Conservation (phyloP, 257 asterid genomes). For the Forsythia viridissima region DNA sequence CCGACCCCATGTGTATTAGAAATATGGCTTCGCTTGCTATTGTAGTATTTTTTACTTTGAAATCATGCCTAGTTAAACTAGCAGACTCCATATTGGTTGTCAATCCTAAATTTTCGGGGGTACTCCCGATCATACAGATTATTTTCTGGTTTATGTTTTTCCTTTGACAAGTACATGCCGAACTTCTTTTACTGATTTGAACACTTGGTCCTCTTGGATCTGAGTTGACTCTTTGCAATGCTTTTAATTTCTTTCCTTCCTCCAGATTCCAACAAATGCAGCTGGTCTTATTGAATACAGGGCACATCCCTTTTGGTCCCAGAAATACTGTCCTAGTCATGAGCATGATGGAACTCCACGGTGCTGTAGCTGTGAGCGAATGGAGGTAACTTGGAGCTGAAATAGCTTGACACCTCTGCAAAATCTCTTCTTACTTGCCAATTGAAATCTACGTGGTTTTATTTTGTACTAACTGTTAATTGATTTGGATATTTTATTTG, state of each 20-base stretch:
- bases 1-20: neutral
- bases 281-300: slow-evolving; percentile 92
- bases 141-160: neutral
- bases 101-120: neutral
- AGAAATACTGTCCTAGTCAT: slow-evolving; percentile 94
- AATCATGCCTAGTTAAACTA: neutral
- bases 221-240: slow-evolving; percentile 22
- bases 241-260: slow-evolving; percentile 20
- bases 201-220: neutral
- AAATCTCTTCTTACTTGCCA: neutral
- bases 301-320: slow-evolving; percentile 98
- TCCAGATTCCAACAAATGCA: slow-evolving; percentile 90
- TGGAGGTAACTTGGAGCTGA: slow-evolving; percentile 60
- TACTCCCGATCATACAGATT: neutral
- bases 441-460: neutral
- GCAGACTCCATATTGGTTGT: neutral
- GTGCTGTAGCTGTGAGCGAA: slow-evolving; percentile 97
- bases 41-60: neutral
- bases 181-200: neutral
- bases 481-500: slow-evolving; percentile 16
- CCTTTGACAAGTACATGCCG: neutral
- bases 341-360: slow-evolving; percentile 96
- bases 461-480: slow-evolving; percentile 3
- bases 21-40: neutral
- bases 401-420: slow-evolving; percentile 7